Base-by-base conservation (phyloP, 2,329 filamentous ascomycete species). In the Arthrobotrys musiformis region DNA sequence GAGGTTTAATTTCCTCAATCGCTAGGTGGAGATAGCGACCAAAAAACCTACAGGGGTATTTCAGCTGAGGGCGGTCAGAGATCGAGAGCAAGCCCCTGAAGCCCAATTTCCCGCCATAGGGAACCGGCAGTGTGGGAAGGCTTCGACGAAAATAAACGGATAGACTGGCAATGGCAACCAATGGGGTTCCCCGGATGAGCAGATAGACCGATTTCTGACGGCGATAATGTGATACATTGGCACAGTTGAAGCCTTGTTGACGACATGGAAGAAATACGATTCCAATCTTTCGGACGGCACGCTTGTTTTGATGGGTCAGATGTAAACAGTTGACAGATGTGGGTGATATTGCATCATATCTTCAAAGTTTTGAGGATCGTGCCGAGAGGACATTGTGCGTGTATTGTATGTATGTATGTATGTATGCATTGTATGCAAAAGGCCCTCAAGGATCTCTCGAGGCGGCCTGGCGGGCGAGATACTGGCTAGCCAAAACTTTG, bases 1-100 rank as follows among this genome's bases (percentile, higher is more conserved):
- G 60, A 76, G 64, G 64, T 76, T 76, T 76, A 76, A 76, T 76
- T 76, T 76, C 72, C 72, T 76, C 72, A 61, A 76, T 76, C 72
- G 64, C 72, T 60, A 70, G 66, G 72, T 69, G 70, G 62, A 68
- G 70, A 75, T 68, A 63, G 70, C 30, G 33, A 40, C 40, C 58
- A 48, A 40, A 46, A 68, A 64, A 48, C 6, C 11, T 33, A 40
- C 64, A 70, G 72, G 72, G 72, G 40, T 70, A 22, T 19, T 30
- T 76, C 72, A 76, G 72, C 72, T 76, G 72, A 76, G 64, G 52
- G 56, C 28, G 64, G 52, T 46, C 69, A 67, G 69, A 48, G 69
- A 73, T 73, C 69, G 69, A 63, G 60, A 67, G 69, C n/a, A 64
- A 69, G 50, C 56, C 72, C 72, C 72, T 70, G 52, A 61, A 76